These are phyloP conservation scores for Penicillium bovifimosum DNA, from an alignment of 495 filamentous ascomycete species.

Conservation along the genomic window DNA sequence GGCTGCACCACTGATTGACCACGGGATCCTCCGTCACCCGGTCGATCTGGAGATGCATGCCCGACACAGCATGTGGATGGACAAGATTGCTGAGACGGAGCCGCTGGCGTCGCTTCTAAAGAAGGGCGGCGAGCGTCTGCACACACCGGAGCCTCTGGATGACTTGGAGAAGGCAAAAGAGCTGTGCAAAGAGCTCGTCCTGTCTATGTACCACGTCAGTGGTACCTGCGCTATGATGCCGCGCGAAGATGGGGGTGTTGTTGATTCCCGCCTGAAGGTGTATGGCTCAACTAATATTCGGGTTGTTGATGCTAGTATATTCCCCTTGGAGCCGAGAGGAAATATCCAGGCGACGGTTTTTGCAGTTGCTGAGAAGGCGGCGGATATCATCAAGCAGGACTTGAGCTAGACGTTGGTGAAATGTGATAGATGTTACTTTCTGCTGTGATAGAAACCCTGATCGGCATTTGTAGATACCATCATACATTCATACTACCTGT, in stretches of 20 bases:
- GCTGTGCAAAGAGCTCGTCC: constrained; percentile 5
- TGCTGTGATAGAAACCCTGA: too few relatives aligned
- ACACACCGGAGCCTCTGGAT: not conserved
- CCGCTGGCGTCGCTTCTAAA: constrained; percentile 35
- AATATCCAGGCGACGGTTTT: constrained; percentile 49
- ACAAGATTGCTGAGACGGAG: constrained; percentile 36
- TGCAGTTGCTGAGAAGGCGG: constrained; percentile 50
- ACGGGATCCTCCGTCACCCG: constrained; percentile 38
- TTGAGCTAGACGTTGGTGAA: not conserved
- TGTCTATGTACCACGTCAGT: constrained; percentile 32
- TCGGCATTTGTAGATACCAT: not conserved
- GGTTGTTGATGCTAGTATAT: constrained; percentile 49
- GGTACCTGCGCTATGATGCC: constrained; percentile 50
- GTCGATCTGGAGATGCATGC: constrained; percentile 45
- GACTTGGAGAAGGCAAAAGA: constrained; percentile 11
- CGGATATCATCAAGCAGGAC: constrained; percentile 46
- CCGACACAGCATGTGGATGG: constrained; percentile 40
- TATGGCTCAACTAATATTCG: constrained; percentile 44
- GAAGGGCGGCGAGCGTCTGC: constrained; percentile 16
- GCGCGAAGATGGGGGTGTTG: constrained; percentile 41
- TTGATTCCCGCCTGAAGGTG: constrained; percentile 32
- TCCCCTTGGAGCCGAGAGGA: constrained; percentile 41
- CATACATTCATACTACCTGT: not conserved
- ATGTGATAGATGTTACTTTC: too few relatives aligned
- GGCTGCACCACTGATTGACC: constrained; percentile 38